Percentiles rank a stretch among this genome's conserved stretches.
These are phyloP conservation scores for Funneliformis caledonium DNA, from an alignment of 371 early-diverging fungal genomes.

Conservation along the genomic window DNA sequence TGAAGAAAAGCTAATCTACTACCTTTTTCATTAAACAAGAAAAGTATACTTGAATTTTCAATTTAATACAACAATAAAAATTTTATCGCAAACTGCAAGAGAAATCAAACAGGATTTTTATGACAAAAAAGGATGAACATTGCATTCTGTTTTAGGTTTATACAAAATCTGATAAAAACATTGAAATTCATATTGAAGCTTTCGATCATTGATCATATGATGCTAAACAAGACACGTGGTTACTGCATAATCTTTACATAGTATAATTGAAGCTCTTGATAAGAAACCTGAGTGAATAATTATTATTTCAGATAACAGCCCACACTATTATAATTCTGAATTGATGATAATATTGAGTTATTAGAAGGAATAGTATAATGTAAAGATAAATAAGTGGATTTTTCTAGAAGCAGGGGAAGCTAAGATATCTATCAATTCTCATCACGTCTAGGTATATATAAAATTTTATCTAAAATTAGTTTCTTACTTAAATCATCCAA, in stretches of 20 bases:
- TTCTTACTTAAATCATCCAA: too few species aligned
- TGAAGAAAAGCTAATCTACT: not conserved
- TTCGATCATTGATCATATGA: not conserved
- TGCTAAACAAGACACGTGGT: not conserved
- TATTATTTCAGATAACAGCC: not conserved
- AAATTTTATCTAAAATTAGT: too few species aligned
- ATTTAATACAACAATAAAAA: not conserved
- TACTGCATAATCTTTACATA: not conserved
- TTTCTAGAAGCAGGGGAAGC: not conserved
- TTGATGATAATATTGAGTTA: not conserved
- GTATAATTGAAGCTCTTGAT: not conserved
- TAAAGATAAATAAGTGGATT: not conserved
- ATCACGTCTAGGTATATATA: not conserved
- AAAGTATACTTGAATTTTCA: not conserved
- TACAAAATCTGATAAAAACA: not conserved
- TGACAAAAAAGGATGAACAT: not conserved
- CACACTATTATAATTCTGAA: not conserved
- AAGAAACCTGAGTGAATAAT: not conserved
- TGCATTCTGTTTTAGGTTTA: not conserved
- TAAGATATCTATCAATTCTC: not conserved
- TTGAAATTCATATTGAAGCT: not conserved
- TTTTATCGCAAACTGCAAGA: not conserved
- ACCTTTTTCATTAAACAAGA: not conserved
- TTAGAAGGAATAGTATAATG: not conserved
- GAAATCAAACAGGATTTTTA: not conserved